Conservation (phyloP, 2,329 filamentous ascomycete species). For the Mariannaea sp. region DNA sequence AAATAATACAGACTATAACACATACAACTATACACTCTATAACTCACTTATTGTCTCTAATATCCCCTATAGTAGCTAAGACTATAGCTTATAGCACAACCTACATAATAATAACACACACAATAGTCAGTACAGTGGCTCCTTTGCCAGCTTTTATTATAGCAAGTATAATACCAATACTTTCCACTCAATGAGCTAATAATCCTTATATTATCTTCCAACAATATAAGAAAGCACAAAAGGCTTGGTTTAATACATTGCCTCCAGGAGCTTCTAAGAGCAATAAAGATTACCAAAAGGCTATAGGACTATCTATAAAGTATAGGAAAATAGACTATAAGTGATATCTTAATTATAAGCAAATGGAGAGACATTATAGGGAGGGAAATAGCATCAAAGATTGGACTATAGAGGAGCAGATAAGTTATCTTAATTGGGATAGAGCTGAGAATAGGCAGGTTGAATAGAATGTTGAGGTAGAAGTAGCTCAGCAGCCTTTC, state of each 20-base stretch:
- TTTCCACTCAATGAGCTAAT: background rate
- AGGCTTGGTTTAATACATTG: constrained; percentile 4
- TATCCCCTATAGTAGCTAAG: background rate
- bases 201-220: constrained; percentile 14
- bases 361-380: background rate
- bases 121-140: background rate
- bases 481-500: background rate
- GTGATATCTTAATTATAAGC: constrained; percentile 8
- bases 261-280: background rate
- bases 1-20: too few species aligned
- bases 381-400: background rate
- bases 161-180: too few species aligned
- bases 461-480: background rate
- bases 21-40: constrained; percentile 4
- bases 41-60: constrained; percentile 2
- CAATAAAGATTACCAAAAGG: constrained; percentile 8
- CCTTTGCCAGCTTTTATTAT: too few species aligned
- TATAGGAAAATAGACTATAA: constrained; percentile 8
- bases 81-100: too few species aligned
- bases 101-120: background rate
- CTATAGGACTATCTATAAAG: background rate
- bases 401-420: background rate
- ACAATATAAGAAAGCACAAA: constrained; percentile 6
- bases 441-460: background rate
- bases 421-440: constrained; percentile 8